phyloP scores from a whole-genome alignment of 2,329 filamentous ascomycete genomes.

The Penicillium sp. region DNA sequence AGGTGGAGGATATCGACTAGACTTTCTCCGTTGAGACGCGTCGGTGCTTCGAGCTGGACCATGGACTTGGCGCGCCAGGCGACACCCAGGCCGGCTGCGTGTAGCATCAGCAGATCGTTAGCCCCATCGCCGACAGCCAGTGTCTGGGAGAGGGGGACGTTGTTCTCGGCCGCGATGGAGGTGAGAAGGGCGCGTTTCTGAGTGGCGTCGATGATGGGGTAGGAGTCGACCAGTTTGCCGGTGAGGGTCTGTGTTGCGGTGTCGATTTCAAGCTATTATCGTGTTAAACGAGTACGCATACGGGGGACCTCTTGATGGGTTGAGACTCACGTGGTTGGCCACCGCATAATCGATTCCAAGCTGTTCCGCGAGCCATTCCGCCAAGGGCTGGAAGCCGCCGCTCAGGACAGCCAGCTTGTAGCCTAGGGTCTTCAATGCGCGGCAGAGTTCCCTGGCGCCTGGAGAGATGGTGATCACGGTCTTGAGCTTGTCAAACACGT shows the following conservation, averaged over 20 bases:
- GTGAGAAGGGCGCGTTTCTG: constrained; percentile 57
- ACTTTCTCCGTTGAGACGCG: constrained; percentile 57
- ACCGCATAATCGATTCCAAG: constrained; percentile 83
- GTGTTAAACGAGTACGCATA: background rate
- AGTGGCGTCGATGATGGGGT: constrained; percentile 59
- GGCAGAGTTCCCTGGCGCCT: constrained; percentile 73
- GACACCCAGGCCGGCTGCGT: constrained; percentile 59
- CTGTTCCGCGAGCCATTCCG: constrained; percentile 76
- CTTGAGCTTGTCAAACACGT: constrained; percentile 76
- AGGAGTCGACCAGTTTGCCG: constrained; percentile 53
- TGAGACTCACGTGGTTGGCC: constrained; percentile 69
- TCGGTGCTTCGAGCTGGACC: constrained; percentile 61
- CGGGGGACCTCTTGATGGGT: background rate
- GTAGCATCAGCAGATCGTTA: constrained; percentile 65
- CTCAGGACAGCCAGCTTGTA: constrained; percentile 88
- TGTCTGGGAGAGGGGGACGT: constrained; percentile 54
- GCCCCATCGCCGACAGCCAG: constrained; percentile 63
- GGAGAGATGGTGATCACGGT: constrained; percentile 74
- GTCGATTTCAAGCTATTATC: constrained; percentile 49
- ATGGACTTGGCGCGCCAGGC: constrained; percentile 65
- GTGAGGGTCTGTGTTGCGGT: constrained; percentile 50
- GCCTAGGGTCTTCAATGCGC: constrained; percentile 71
- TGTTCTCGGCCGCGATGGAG: constrained; percentile 55
- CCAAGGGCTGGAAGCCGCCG: constrained; percentile 87
- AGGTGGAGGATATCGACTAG: constrained; percentile 60